phyloP scores from a whole-genome alignment of 768 basidiomycete genomes.

The Pleurotus giganteus region DNA sequence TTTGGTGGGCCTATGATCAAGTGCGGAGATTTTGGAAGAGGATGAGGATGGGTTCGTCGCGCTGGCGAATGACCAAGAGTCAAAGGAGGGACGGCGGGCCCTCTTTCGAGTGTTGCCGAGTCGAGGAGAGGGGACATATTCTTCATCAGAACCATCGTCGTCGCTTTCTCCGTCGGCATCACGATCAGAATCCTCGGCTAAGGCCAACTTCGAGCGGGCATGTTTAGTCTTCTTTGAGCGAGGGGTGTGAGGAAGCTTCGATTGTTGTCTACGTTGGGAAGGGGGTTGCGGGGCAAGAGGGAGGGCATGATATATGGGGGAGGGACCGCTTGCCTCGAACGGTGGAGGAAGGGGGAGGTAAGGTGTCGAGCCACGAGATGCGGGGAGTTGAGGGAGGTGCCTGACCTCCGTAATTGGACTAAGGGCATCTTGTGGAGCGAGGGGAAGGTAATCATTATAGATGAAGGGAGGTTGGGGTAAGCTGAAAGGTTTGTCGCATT shows the following conservation, averaged over 20 bases:
- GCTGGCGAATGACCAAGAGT: not conserved
- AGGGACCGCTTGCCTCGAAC: not conserved
- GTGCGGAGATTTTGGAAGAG: slow-evolving; percentile 5
- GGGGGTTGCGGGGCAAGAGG: not conserved
- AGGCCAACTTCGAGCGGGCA: not conserved
- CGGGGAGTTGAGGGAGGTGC: slow-evolving; percentile 7
- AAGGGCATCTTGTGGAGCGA: not conserved
- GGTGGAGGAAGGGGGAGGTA: not conserved
- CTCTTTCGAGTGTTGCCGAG: not conserved
- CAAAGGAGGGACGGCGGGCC: not conserved
- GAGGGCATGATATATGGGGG: not conserved
- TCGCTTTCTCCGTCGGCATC: slow-evolving; percentile 2
- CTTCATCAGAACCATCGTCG: not conserved
- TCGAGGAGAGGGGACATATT: not conserved
- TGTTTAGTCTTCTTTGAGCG: not conserved
- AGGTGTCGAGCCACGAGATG: not conserved
- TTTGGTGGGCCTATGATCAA: slow-evolving; percentile 15
- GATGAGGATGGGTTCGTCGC: slow-evolving; percentile 6
- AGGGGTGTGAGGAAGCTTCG: not conserved
- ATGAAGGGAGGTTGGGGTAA: not conserved
- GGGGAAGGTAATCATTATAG: not conserved
- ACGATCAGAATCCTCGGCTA: not conserved
- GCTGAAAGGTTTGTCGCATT: not conserved
- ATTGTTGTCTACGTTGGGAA: not conserved
- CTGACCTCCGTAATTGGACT: slow-evolving; percentile 7